Conservation (phyloP, 116 monocot genomes). For the Phalaenopsis hybrid region DNA sequence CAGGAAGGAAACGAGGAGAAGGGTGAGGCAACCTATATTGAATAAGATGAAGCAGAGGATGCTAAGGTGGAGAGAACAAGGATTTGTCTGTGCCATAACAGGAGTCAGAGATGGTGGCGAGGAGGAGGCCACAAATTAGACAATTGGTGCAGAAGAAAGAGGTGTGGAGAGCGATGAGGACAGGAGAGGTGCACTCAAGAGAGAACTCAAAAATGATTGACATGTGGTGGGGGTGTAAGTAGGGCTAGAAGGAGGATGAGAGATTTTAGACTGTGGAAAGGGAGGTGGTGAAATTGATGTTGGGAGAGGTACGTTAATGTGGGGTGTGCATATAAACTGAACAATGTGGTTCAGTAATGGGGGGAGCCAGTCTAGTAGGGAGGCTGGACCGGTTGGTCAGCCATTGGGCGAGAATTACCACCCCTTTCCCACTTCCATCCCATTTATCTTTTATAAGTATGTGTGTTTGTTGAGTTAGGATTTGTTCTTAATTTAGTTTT, state of each 20-base stretch:
- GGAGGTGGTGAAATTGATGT: background rate
- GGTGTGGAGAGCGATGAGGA: conserved; percentile 38
- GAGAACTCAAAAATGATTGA: conserved; percentile 49
- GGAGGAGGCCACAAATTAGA: conserved; percentile 41
- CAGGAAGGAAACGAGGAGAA: conserved; percentile 42
- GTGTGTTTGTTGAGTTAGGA: no score
- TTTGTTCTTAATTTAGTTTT: no score
- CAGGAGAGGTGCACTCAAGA: conserved; percentile 33
- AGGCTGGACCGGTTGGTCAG: no score
- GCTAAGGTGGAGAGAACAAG: conserved; percentile 46
- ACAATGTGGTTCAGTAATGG: no score
- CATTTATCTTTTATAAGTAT: no score
- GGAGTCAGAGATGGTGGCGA: conserved; percentile 43
- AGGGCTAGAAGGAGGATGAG: conserved; percentile 35
- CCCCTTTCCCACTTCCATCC: no score
- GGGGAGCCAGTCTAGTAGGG: no score
- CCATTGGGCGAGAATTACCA: no score
- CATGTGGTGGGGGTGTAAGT: conserved; percentile 20
- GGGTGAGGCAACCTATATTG: conserved; percentile 65
- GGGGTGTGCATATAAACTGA: no score
- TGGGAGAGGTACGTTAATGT: conserved; percentile 13
- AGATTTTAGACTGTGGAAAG: conserved; percentile 22
- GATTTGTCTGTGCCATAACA: conserved; percentile 35
- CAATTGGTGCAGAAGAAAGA: conserved; percentile 55
- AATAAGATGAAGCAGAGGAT: conserved; percentile 82